These are phyloP conservation scores for Leccinum longicurvipes DNA, from an alignment of 768 basidiomycete species.

Conservation along the genomic window DNA sequence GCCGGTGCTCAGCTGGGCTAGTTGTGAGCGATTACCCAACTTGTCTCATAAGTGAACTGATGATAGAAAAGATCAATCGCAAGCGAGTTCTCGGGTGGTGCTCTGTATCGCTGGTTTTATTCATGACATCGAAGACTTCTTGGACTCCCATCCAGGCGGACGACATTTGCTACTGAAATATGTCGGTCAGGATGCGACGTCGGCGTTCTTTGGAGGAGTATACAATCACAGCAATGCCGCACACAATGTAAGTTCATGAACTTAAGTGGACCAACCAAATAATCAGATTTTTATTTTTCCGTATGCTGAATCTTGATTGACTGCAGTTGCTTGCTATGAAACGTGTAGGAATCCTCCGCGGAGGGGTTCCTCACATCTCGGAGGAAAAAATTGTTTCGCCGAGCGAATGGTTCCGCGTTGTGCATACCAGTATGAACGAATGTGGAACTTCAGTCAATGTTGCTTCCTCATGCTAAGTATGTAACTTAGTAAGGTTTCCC, in stretches of 20 bases:
- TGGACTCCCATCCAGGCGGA: conserved; percentile 1
- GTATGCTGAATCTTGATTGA: neutral
- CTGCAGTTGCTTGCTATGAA: conserved; percentile 4
- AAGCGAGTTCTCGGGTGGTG: neutral
- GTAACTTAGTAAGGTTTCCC: too few relatives aligned
- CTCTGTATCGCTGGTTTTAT: neutral
- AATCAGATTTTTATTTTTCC: neutral
- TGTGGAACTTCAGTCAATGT: neutral
- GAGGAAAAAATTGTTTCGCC: conserved; percentile 1
- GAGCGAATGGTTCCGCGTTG: neutral
- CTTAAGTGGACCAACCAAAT: neutral
- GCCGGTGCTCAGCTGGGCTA: neutral
- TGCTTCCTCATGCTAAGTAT: neutral
- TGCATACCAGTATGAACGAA: too few relatives aligned
- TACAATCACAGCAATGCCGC: conserved; percentile 1
- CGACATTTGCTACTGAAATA: neutral
- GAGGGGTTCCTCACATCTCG: neutral
- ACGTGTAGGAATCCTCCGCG: conserved; percentile 2
- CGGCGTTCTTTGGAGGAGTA: conserved; percentile 6
- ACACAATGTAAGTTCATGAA: neutral
- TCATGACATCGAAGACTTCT: neutral
- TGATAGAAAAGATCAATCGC: neutral
- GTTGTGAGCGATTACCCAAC: neutral
- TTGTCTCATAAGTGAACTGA: neutral
- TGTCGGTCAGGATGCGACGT: conserved; percentile 2